Percentiles rank a stretch among this genome's conserved stretches.
Conservation (phyloP, 345 rosid species). For the Eucalyptus globulus region DNA sequence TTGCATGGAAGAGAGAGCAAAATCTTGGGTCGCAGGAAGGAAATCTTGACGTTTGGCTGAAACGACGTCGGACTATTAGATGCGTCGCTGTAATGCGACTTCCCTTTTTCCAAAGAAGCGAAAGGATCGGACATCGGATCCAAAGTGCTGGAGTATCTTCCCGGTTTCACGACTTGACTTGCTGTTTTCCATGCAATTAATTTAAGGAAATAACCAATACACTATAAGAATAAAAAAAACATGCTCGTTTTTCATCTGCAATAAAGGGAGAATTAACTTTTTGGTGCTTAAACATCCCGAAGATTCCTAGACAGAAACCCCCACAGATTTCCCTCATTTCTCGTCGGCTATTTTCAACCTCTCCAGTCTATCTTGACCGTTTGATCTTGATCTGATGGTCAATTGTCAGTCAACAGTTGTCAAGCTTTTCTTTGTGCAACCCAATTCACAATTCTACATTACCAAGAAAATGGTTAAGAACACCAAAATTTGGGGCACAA, state of each 20-base stretch:
- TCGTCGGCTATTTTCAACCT: not conserved
- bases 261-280: not conserved
- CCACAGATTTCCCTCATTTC: slow-evolving; percentile 9
- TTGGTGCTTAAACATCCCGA: not conserved
- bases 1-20: slow-evolving; percentile 4
- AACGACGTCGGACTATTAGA: not conserved
- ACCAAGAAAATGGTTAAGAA: not conserved
- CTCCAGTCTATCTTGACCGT: not conserved
- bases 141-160: not conserved
- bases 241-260: not conserved
- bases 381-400: slow-evolving; percentile 3
- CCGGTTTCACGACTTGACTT: not conserved
- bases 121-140: not conserved
- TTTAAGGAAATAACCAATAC: not conserved
- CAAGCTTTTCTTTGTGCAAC: not conserved
- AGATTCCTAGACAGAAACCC: not conserved
- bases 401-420: slow-evolving; percentile 13
- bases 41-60: slow-evolving; percentile 1
- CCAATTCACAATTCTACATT: not conserved
- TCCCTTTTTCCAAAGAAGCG: not conserved
- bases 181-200: not conserved
- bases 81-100: not conserved
- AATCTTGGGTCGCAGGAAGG: not conserved
- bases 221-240: not conserved
- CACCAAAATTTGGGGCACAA: not conserved